Evolutionary conservation across 2,329 filamentous ascomycete species (phyloP).

Genomic region (Neofusicoccum cordaticola): DNA sequence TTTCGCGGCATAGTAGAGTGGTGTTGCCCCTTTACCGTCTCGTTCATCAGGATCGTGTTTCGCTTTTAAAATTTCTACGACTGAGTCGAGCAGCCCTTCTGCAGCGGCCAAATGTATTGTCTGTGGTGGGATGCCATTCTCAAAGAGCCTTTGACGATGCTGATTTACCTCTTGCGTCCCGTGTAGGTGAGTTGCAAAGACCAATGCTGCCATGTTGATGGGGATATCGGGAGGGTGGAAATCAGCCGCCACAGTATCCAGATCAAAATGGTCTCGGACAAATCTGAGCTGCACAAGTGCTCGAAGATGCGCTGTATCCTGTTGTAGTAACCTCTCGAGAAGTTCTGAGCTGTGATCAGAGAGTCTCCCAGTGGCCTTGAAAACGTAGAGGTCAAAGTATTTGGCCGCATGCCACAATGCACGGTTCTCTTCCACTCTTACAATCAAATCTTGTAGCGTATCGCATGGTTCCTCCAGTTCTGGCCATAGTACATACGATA

Average conservation of each 20-base stretch:
- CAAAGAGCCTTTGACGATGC: not conserved
- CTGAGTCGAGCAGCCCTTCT: not conserved
- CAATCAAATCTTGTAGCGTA: not conserved
- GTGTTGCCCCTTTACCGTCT: not conserved
- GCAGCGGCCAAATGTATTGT: not conserved
- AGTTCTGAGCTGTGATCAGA: not conserved
- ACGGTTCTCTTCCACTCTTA: not conserved
- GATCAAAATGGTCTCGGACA: not conserved
- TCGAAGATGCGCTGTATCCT: not conserved
- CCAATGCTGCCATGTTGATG: not conserved
- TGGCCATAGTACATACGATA: not conserved
- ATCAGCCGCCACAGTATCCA: not conserved
- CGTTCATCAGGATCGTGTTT: not conserved
- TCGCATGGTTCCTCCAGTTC: not conserved
- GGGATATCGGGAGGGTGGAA: not conserved
- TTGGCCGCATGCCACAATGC: not conserved
- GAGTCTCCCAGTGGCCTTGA: not conserved
- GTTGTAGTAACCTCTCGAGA: not conserved
- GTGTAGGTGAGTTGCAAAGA: not conserved
- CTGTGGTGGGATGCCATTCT: not conserved
- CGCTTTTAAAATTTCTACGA: not conserved
- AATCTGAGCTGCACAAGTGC: not conserved
- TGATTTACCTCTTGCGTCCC: not conserved
- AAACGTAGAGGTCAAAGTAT: not conserved
- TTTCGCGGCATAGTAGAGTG: not conserved